Evolutionary conservation across 306 rosid genomes (phyloP), one percentile per base, ranked within the genome.

Genomic region (Cicer pinnatifidum): DNA sequence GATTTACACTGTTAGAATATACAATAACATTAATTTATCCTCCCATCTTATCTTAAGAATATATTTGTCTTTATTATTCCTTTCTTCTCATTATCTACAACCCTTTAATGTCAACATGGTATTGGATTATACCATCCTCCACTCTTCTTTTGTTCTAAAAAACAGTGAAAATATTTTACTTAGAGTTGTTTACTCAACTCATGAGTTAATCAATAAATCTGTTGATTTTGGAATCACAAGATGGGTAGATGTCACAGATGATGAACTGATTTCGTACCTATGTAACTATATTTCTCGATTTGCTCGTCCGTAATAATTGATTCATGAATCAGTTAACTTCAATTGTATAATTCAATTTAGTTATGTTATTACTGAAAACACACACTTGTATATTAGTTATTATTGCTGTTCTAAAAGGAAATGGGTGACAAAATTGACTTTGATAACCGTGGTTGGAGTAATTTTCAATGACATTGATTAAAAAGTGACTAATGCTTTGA

Each of bases 401-500:
- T 50, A 4, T 23, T 39, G 44, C 11, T 70, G 38, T 11, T 11
- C 45, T 48, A 10, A 66, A 44, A 68, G 59, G 16, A 51, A 33
- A 62, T 40, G 51, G 16, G 44, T 54, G 75, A 4, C 39, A 51
- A 17, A 43, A 43, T 58, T 40, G 58, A 19, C 60, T 52, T 76
- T 17, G 61, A 20, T 68, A 65, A 37, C 44, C 19, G 15, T 43
- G 46, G 13, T 7, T 71, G 8, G 63, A 41, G 7, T 51, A 19
- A 44, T 62, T 52, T 53, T 63, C 43, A 54, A 72, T 72, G 16
- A 39, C 19, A 12, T 41, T 67, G 37, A 51, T 69, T 75, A 16
- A 53, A 70, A 54, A 17, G 23, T 73, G 53, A 75, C 84, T 86
- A 56, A 81, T 47, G 59, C 28, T 37, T 78, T 51, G 15, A 13